phyloP scores from a whole-genome alignment of 2,329 filamentous ascomycete species.

The Cryphonectria naterciae region DNA sequence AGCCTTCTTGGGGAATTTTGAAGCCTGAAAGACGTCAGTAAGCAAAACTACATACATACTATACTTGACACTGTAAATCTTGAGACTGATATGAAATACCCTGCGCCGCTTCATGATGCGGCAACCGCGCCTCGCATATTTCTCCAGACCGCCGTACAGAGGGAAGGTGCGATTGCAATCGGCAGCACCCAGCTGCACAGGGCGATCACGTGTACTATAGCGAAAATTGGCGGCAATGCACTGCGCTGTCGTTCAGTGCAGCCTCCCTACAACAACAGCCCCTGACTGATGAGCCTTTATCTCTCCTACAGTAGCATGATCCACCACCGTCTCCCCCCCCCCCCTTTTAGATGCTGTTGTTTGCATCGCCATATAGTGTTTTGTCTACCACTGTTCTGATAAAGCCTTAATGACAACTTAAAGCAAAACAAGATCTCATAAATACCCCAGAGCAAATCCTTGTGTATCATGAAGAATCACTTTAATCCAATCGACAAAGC shows the following conservation, averaged over 20 bases:
- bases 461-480: no score
- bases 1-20: background rate
- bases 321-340: no score
- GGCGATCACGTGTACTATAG: constrained; percentile 14
- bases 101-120: background rate
- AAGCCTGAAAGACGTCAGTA: background rate
- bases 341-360: background rate
- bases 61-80: background rate
- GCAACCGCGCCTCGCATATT: background rate
- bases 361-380: background rate
- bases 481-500: background rate
- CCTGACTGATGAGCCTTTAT: background rate
- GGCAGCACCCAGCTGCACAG: background rate
- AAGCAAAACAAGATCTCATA: background rate
- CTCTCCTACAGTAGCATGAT: background rate
- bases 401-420: background rate
- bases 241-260: background rate
- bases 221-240: background rate
- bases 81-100: background rate
- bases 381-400: background rate
- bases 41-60: background rate
- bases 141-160: background rate
- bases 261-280: background rate
- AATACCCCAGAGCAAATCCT: no score
- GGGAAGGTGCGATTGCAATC: constrained; percentile 17